Base-by-base conservation (phyloP, 345 rosid species). In the Lepidium didymum region DNA sequence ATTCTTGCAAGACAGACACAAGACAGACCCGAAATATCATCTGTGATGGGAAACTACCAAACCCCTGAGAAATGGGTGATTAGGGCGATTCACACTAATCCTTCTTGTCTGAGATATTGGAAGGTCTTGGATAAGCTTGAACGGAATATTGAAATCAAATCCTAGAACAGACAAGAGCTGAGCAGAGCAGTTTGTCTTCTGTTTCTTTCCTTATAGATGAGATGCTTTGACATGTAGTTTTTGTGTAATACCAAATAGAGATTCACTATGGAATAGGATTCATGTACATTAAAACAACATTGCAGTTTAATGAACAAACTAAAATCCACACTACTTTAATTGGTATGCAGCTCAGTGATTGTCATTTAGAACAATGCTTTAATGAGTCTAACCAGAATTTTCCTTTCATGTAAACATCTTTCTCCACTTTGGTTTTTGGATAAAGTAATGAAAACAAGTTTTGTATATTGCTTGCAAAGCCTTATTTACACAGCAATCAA, bases 41-140 rank as follows among this genome's bases (percentile, higher is more conserved):
- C 83, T 35, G 67, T 58, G 40, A 77, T 87, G 54, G 92, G 77
- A 65, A 65, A 38, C 61, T 87, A 75, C 62, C 94, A 87, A 75
- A 90, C 79, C 72, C 87, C 95, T 12, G 78, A 56, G 47, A 82
- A 87, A 80, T 89, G 97, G 97, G 87, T 94, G 64, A 84, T 82
- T 37, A 86, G 91, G 56, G 92, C 97, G 46, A 91, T 94, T 58
- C 97, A 91, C 58, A 82, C 91, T 6, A 81, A 91, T 61, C 99
- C 99, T 33, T 82, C 92, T 62, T 78, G 84, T 74, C 45, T 40
- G 38, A 86, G 86, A 79, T 91, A 91, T 66, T 94, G 97, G 99
- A 87, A 84, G 36, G 82, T 85, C 61, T 75, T 93, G 75, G 73
- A 49, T 36, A 83, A 83, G 81, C 87, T 90, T 33, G 38, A 70